These are phyloP conservation scores for Rhodotorula sp. DNA, from an alignment of 1,284 basidiomycete species.

Conservation along the genomic window DNA sequence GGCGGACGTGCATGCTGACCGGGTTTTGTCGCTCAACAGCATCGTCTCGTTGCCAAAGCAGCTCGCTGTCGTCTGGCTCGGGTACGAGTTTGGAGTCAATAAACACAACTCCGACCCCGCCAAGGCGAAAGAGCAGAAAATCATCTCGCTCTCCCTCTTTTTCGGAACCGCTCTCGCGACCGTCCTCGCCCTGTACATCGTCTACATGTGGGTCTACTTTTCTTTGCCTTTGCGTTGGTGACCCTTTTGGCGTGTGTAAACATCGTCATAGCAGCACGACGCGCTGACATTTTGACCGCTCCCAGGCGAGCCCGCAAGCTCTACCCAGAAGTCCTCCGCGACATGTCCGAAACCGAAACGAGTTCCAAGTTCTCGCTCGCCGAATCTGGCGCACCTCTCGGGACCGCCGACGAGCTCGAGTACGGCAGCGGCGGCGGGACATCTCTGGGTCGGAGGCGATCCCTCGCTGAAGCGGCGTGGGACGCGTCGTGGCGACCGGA, in stretches of 20 bases:
- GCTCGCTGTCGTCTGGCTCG: slow-evolving; percentile 46
- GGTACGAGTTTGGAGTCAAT: slow-evolving; percentile 27
- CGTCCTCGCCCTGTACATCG: slow-evolving; percentile 31
- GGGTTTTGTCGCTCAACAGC: neutral
- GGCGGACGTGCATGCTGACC: neutral
- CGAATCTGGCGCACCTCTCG: neutral
- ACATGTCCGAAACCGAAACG: slow-evolving; percentile 16
- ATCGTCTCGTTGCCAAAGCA: slow-evolving; percentile 52
- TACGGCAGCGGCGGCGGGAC: neutral
- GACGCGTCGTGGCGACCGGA: neutral
- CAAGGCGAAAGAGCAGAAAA: slow-evolving; percentile 5
- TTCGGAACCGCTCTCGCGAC: slow-evolving; percentile 26
- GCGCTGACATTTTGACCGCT: too few species aligned
- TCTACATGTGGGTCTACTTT: slow-evolving; percentile 3
- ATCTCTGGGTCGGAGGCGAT: neutral
- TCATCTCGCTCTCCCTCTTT: slow-evolving; percentile 24
- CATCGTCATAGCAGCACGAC: too few species aligned
- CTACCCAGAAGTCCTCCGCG: slow-evolving; percentile 29
- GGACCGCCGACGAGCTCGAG: neutral
- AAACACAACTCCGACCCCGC: neutral
- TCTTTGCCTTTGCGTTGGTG: too few species aligned
- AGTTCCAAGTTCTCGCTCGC: slow-evolving; percentile 15
- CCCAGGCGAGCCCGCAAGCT: slow-evolving; percentile 20
- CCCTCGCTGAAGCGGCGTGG: slow-evolving; percentile 10
- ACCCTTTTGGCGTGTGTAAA: too few species aligned